Percentiles rank a stretch among this genome's conserved stretches.
phyloP scores from a whole-genome alignment of 495 filamentous ascomycete genomes.

The Annulohypoxylon moriforme region DNA sequence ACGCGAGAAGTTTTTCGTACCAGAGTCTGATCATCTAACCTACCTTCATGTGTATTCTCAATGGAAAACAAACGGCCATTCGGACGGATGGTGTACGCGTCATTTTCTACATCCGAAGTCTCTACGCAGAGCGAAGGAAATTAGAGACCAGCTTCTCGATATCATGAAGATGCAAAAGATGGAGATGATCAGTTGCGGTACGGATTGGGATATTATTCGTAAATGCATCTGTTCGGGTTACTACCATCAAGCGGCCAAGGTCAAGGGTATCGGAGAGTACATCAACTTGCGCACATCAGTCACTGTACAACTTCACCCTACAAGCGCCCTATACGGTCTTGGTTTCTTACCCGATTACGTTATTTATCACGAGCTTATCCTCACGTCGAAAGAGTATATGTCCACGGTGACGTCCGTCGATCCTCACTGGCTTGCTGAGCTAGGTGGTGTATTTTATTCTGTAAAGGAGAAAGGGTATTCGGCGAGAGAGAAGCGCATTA shows the following conservation, averaged over 20 bases:
- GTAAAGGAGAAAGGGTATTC: constrained; percentile 98
- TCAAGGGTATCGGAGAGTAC: constrained; percentile 97
- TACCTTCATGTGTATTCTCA: constrained; percentile 96
- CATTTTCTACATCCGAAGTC: constrained; percentile 96
- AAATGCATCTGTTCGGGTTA: constrained; percentile 98
- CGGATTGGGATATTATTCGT: constrained; percentile 94
- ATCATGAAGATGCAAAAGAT: constrained; percentile 97
- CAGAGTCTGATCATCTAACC: constrained; percentile 96
- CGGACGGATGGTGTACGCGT: constrained; percentile 88
- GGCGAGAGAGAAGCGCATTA: constrained; percentile 85
- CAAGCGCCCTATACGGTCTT: constrained; percentile 88
- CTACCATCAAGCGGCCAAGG: constrained; percentile 98
- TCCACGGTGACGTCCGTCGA: constrained; percentile 96
- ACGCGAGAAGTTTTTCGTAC: constrained; percentile 98
- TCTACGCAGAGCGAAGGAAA: constrained; percentile 89
- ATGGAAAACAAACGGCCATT: constrained; percentile 91
- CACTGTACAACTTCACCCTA: constrained; percentile 92
- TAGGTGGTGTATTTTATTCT: constrained; percentile 98
- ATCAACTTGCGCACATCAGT: constrained; percentile 95
- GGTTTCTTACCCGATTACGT: constrained; percentile 97
- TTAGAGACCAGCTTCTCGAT: constrained; percentile 90
- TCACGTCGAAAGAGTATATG: constrained; percentile 99
- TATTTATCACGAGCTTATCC: constrained; percentile 97
- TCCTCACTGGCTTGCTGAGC: constrained; percentile 96
- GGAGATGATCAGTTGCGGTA: constrained; percentile 87